These are phyloP conservation scores for Stemphylium beticola DNA, from an alignment of 2,329 filamentous ascomycete genomes.

Conservation along the genomic window DNA sequence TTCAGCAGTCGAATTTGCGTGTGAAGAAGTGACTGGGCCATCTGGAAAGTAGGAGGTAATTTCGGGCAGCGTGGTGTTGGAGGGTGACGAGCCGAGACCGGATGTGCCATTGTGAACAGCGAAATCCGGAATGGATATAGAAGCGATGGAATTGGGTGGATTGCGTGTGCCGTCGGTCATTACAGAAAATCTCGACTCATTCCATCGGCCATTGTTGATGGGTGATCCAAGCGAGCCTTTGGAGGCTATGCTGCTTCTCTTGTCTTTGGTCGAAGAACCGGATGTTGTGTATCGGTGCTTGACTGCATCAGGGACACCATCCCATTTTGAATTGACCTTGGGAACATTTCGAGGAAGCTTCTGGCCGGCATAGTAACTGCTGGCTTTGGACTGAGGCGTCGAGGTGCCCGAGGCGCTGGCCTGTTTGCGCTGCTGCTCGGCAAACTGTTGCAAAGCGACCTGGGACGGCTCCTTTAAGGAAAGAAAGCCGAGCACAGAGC, in stretches of 20 bases:
- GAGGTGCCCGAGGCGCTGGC: constrained; percentile 30
- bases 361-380: constrained; percentile 40
- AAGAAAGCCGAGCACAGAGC: constrained; percentile 54
- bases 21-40: constrained; percentile 18
- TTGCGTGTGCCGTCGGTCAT: constrained; percentile 33
- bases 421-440: constrained; percentile 52
- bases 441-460: constrained; percentile 54
- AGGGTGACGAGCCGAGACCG: constrained; percentile 22
- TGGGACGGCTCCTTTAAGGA: constrained; percentile 58
- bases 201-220: constrained; percentile 12
- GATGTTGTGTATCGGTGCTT: constrained; percentile 35
- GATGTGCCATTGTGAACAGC: constrained; percentile 8
- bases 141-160: constrained; percentile 41
- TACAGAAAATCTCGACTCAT: constrained; percentile 30
- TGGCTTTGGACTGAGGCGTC: constrained; percentile 18
- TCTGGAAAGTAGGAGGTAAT: constrained; percentile 38
- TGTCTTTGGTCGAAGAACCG: constrained; percentile 20
- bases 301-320: constrained; percentile 55
- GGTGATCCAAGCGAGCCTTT: constrained; percentile 19
- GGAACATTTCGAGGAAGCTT: constrained; percentile 58
- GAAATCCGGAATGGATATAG: constrained; percentile 20
- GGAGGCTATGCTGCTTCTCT: constrained; percentile 26
- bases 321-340: constrained; percentile 62
- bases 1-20: constrained; percentile 1
- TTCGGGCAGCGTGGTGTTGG: constrained; percentile 33